phyloP scores from a whole-genome alignment of 164 flowering plant genomes.

The Protea cynaroides region DNA sequence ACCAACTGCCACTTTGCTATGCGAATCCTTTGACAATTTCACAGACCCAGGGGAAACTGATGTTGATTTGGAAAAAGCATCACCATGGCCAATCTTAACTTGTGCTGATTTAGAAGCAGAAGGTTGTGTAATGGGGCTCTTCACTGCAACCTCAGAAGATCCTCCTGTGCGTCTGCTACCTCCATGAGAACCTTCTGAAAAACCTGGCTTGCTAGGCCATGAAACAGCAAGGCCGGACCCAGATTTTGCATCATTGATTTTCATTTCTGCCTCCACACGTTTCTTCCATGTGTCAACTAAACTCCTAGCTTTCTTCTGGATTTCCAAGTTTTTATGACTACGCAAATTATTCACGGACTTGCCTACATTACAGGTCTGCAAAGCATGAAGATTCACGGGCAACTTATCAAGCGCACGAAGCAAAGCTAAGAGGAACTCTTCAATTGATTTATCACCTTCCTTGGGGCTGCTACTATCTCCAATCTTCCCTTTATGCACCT shows the following conservation, averaged over 20 bases:
- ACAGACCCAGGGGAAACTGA: constrained; percentile 39
- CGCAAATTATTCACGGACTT: constrained; percentile 81
- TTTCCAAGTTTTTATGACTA: constrained; percentile 48
- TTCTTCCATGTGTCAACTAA: constrained; percentile 99
- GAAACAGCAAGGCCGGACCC: constrained; percentile 48
- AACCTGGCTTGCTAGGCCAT: constrained; percentile 53
- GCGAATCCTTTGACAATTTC: constrained; percentile 36
- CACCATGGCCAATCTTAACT: constrained; percentile 41
- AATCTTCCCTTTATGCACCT: constrained; percentile 74
- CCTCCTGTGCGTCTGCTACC: constrained; percentile 45
- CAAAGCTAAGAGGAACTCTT: constrained; percentile 74
- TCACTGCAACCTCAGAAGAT: constrained; percentile 48
- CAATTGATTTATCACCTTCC: constrained; percentile 64
- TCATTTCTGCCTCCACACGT: constrained; percentile 93
- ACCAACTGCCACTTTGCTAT: constrained; percentile 10
- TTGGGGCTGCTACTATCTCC: constrained; percentile 53
- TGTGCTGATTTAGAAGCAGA: constrained; percentile 46
- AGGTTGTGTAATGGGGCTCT: constrained; percentile 43
- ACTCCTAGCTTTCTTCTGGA: constrained; percentile 61
- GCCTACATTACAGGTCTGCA: constrained; percentile 78
- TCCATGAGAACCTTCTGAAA: constrained; percentile 51
- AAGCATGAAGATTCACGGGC: constrained; percentile 80
- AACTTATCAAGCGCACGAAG: constrained; percentile 92
- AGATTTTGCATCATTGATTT: constrained; percentile 70
- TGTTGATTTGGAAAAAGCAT: constrained; percentile 38